Conservation (phyloP, 139 green algal species). For the Chlamydomonas schloesseri region DNA sequence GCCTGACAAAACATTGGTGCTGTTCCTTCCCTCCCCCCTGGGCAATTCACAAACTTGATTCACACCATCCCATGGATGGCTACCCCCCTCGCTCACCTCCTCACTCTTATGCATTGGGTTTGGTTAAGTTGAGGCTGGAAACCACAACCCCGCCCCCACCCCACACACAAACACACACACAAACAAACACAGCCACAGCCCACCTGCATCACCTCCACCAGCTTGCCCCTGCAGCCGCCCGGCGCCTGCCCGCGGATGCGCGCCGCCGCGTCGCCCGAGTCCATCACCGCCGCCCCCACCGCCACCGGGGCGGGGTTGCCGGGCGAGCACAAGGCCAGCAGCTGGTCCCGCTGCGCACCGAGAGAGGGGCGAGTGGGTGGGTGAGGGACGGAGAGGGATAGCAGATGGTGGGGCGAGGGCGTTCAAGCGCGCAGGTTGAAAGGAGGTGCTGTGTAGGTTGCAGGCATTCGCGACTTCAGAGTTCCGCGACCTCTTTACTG, state of each 20-base stretch:
- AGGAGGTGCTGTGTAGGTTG: too few species aligned
- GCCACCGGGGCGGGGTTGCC: conserved; percentile 74
- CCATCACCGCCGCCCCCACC: conserved; percentile 62
- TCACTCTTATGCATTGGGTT: too few species aligned
- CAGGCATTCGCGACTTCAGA: too few species aligned
- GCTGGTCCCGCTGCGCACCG: conserved; percentile 53
- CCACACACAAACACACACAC: not conserved
- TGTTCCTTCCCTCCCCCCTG: too few species aligned
- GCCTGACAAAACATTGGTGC: too few species aligned
- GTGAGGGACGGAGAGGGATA: too few species aligned
- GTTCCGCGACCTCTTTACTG: too few species aligned
- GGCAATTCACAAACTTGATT: too few species aligned
- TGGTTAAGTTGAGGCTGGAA: not conserved
- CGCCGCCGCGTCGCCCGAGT: conserved; percentile 29
- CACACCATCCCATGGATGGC: too few species aligned
- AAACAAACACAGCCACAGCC: not conserved
- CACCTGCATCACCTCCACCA: conserved; percentile 67
- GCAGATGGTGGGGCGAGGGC: too few species aligned
- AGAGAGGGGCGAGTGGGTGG: not conserved
- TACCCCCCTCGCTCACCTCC: too few species aligned
- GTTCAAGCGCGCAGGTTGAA: too few species aligned
- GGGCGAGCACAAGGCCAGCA: conserved; percentile 60
- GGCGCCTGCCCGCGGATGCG: not conserved
- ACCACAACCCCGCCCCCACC: not conserved
- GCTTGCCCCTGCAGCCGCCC: conserved; percentile 57